Conservation (phyloP, 371 early-diverging fungal genomes). For the Rhizopus stolonifer region DNA sequence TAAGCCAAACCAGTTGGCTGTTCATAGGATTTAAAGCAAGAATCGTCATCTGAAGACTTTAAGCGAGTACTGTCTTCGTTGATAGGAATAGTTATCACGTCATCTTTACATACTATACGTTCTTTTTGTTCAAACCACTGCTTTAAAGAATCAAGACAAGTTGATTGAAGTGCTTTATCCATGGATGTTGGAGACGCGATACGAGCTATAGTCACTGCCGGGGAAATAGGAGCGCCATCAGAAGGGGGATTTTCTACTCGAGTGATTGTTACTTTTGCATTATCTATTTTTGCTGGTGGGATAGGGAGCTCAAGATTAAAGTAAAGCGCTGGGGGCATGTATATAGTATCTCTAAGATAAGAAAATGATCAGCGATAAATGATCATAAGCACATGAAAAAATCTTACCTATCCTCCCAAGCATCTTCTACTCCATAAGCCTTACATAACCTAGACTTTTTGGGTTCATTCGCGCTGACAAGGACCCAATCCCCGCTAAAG, state of each 20-base stretch:
- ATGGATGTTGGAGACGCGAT: conserved; percentile 75
- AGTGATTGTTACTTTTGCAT: conserved; percentile 28
- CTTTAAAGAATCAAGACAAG: conserved; percentile 62
- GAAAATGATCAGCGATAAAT: conserved; percentile 24
- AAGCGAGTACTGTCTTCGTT: conserved; percentile 47
- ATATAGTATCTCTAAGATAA: conserved; percentile 18
- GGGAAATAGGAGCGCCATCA: conserved; percentile 60
- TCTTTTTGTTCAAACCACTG: conserved; percentile 69
- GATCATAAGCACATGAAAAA: conserved; percentile 15
- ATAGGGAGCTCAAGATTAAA: conserved; percentile 58
- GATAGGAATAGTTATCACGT: conserved; percentile 69
- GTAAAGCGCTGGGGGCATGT: conserved; percentile 59
- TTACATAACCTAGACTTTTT: conserved; percentile 52
- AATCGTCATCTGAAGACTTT: conserved; percentile 20
- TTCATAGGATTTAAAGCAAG: not conserved
- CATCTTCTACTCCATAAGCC: conserved; percentile 37
- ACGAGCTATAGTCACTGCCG: conserved; percentile 70
- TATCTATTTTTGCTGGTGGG: conserved; percentile 30
- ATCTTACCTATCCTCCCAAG: conserved; percentile 8
- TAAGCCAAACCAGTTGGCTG: conserved; percentile 46
- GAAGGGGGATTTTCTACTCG: conserved; percentile 34
- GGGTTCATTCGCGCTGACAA: conserved; percentile 33
- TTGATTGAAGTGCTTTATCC: conserved; percentile 66
- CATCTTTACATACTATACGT: conserved; percentile 72
- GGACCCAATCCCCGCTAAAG: conserved; percentile 77